Base-by-base conservation (phyloP, 768 basidiomycete genomes). In the Boletus bicolor region DNA sequence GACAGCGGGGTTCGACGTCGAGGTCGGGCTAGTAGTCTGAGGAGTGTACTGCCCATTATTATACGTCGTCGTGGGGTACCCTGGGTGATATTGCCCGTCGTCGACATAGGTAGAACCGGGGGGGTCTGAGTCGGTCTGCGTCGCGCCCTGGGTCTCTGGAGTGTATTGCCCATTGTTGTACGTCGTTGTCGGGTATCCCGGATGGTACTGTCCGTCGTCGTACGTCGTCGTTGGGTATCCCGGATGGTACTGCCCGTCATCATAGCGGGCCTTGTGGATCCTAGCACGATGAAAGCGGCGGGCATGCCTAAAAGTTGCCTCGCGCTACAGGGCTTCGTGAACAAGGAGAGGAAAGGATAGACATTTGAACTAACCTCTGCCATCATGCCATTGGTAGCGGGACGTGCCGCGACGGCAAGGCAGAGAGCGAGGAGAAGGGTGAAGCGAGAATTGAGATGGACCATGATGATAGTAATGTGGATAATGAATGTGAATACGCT, bases 371-470 rank as follows among this genome's bases (percentile, higher is more conserved):
- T 14, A 35, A 67, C 64, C 48, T 65, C 55, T 12, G 42, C 35
- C 38, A 47, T 24, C 10, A 44, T 26, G 24, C 44, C 55, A n/a
- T 51, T 46, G 26, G 55, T 45, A 21, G 65, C 46, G 19, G 57
- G 53, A 37, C 44, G 59, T 14, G 60, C 58, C 34, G 60, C 55
- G 35, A 58, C 66, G 39, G 56, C 56, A 51, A 70, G 59, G 45
- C 70, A 70, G 26, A 70, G 50, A 32, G 68, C 58, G 47, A 70
- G 68, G 11, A 70, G 68, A 38, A 60, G n/a, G 21, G 64, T 14
- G 68, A 70, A 72, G 56, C 58, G 70, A 55, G 60, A 38, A 26
- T 52, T 57, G 57, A 72, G 61, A 49, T 64, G 70, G 53, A 70
- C 64, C 68, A 70, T 69, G 55, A 47, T 48, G 57, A 56, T 70